Conservation (phyloP, 2,329 filamentous ascomycete genomes). For the Arthrobotrys iridis region DNA sequence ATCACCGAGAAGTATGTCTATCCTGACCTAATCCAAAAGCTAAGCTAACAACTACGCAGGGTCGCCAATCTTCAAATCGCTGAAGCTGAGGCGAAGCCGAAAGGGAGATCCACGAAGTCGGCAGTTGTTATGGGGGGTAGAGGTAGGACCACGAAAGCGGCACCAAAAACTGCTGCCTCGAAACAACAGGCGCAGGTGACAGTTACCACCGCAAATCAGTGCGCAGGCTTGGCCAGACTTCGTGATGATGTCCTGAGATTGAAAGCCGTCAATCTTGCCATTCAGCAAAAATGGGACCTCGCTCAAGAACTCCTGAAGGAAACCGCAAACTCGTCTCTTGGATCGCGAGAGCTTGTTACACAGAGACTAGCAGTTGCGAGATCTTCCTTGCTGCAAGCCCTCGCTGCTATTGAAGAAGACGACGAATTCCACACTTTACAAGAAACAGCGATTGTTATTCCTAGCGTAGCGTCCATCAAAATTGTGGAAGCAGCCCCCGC, state of each 20-base stretch:
- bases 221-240: constrained; percentile 62
- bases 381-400: constrained; percentile 74
- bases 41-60: constrained; percentile 55
- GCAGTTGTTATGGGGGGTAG: constrained; percentile 57
- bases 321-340: constrained; percentile 63
- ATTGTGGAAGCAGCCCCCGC: constrained; percentile 60
- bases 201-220: constrained; percentile 58
- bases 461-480: constrained; percentile 63
- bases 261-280: constrained; percentile 65
- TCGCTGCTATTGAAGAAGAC: constrained; percentile 78
- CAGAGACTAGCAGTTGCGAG: constrained; percentile 73
- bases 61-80: constrained; percentile 56
- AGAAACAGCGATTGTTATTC: constrained; percentile 70
- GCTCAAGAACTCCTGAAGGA: constrained; percentile 69
- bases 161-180: constrained; percentile 56
- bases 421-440: constrained; percentile 88
- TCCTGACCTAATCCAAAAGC: neutral
- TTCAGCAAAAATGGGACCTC: constrained; percentile 67
- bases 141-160: constrained; percentile 35
- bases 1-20: constrained; percentile 63
- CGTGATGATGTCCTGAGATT: constrained; percentile 66
- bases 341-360: constrained; percentile 62
- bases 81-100: constrained; percentile 52
- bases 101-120: constrained; percentile 36
- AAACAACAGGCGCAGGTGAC: constrained; percentile 56